Evolutionary conservation across 352 stramenopile genomes (phyloP).

Genomic region (Elongisporangium anandrum): DNA sequence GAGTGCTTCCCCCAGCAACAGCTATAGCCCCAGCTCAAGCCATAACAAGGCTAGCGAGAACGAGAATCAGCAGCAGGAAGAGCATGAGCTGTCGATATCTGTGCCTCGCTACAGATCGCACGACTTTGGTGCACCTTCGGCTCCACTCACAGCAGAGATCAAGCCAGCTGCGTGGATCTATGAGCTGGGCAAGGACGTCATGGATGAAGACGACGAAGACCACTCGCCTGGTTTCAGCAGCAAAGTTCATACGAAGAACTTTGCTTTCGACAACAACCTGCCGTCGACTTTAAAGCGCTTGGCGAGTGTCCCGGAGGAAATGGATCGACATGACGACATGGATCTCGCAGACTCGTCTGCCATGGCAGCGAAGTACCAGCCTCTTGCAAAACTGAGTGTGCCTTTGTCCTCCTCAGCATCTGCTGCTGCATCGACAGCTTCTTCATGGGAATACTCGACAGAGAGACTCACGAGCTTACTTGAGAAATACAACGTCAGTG

Average conservation of each 20-base stretch:
- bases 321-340: background rate
- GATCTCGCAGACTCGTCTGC: background rate
- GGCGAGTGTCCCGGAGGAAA: background rate
- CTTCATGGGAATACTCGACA: conserved; percentile 45
- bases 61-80: conserved; percentile 24
- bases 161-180: conserved; percentile 52
- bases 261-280: background rate
- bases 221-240: background rate
- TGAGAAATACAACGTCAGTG: conserved; percentile 64
- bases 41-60: background rate
- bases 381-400: background rate
- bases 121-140: background rate
- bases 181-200: conserved; percentile 31
- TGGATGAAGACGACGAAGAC: conserved; percentile 15
- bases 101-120: background rate
- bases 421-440: background rate
- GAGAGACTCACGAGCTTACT: conserved; percentile 52
- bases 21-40: background rate
- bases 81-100: conserved; percentile 5
- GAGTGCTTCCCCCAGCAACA: conserved; percentile 6
- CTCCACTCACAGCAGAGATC: conserved; percentile 57
- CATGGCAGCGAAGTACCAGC: background rate
- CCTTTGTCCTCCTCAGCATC: conserved; percentile 1
- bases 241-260: background rate
- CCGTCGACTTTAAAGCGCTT: background rate